phyloP scores from a whole-genome alignment of 495 filamentous ascomycete species.

The Hypoxylon fuscum region DNA sequence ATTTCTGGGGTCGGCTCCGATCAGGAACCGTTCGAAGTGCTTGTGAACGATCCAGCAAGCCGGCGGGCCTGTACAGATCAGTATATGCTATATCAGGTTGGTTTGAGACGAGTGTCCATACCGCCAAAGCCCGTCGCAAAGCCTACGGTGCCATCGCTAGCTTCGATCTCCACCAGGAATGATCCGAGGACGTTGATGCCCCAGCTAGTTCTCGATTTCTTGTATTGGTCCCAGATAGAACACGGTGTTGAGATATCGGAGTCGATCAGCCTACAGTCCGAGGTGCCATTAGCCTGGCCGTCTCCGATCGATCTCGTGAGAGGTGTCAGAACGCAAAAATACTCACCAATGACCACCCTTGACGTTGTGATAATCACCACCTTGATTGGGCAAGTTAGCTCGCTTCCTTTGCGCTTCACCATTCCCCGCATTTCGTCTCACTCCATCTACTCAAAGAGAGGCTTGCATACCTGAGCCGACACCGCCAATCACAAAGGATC shows the following conservation, averaged over 20 bases:
- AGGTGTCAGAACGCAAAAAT: background rate
- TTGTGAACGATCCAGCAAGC: conserved; percentile 92
- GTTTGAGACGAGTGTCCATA: conserved; percentile 26
- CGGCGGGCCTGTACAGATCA: conserved; percentile 65
- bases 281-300: conserved; percentile 6
- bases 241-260: conserved; percentile 90
- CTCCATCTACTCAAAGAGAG: background rate
- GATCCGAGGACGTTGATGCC: conserved; percentile 95
- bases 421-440: conserved; percentile 16
- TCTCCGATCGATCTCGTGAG: background rate
- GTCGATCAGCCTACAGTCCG: conserved; percentile 76
- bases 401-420: no score
- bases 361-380: conserved; percentile 95
- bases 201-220: conserved; percentile 87
- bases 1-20: conserved; percentile 87
- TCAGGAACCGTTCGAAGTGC: conserved; percentile 90
- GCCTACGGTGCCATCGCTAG: conserved; percentile 86
- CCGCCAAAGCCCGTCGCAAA: conserved; percentile 95
- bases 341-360: conserved; percentile 85
- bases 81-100: background rate
- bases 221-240: conserved; percentile 87
- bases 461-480: conserved; percentile 73
- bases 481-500: conserved; percentile 84
- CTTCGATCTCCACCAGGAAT: conserved; percentile 92
- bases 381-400: conserved; percentile 38